Conservation (phyloP, 2,329 filamentous ascomycete species). For the Dactylella cylindrospora region DNA sequence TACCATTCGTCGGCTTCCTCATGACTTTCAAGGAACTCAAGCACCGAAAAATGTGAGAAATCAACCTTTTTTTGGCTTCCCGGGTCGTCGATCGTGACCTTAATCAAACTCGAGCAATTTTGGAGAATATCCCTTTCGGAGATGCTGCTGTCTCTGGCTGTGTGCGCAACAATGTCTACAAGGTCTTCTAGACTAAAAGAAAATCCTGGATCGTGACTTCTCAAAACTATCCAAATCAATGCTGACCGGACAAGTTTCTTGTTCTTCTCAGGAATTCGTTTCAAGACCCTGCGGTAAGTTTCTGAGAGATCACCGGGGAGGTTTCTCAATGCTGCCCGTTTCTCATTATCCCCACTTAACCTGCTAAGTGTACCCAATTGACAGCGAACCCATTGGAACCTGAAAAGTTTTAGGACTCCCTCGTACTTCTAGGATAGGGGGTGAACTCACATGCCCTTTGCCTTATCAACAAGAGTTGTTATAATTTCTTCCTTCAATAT, state of each 20-base stretch:
- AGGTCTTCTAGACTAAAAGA: background rate
- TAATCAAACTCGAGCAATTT: constrained; percentile 15
- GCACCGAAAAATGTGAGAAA: constrained; percentile 17
- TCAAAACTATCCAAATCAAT: constrained; percentile 1
- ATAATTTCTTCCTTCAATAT: constrained; percentile 12
- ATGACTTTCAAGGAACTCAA: constrained; percentile 4
- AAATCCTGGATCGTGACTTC: too few relatives aligned
- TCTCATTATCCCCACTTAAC: constrained; percentile 8
- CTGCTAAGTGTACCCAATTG: constrained; percentile 15
- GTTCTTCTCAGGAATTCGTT: background rate
- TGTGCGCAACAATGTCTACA: constrained; percentile 1
- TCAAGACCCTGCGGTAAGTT: constrained; percentile 13
- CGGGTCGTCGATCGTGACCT: too few relatives aligned
- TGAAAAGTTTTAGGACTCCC: background rate
- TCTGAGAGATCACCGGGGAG: constrained; percentile 17
- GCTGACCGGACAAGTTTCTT: background rate
- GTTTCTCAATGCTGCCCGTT: background rate
- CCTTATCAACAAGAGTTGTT: background rate
- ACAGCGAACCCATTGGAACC: constrained; percentile 22
- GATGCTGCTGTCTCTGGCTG: background rate
- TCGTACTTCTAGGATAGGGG: background rate
- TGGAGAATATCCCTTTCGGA: background rate
- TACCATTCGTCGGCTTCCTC: constrained; percentile 2
- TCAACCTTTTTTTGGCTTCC: background rate
- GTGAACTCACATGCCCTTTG: constrained; percentile 17